Base-by-base conservation (phyloP, 495 filamentous ascomycete species). In the Glutinoglossum americanum region DNA sequence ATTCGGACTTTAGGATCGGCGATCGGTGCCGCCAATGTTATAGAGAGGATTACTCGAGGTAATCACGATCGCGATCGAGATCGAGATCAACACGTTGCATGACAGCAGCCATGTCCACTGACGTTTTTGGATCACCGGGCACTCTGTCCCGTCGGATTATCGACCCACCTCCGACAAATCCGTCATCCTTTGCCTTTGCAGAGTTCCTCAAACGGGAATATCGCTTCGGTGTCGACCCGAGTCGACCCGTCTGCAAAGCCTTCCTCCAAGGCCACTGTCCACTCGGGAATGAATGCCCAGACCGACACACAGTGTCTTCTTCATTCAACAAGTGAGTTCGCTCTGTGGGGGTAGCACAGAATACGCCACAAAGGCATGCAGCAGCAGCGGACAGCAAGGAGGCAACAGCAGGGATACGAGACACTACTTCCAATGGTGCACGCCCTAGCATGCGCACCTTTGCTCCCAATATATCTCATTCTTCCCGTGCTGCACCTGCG, bases 231-330 rank as follows among this genome's bases (percentile, higher is more conserved):
- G 78, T 93, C 33, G 73, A 74, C 61, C 78, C 82, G 55, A 76
- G 82, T 69, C 82, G 85, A 0, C 85, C 85, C 10, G 72, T 80
- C 62, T 94, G 89, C 76, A 86, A 87, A 64, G 82, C 87, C 59
- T 85, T 81, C 72, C 76, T 80, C 62, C 76, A 82, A 60, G 83
- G 84, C 54, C 80, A 85, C 71, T 94, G 88, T 65, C 88, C 87
- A 0, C 70, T 84, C 23, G 87, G 87, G 44, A 75, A 80, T 47
- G 70, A 74, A 25, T 94, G 88, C 62, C 80, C 87, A 0, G 86
- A 73, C 62, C 67, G 68, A 44, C 71, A 73, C 60, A 63, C 70
- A 37, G 61, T 64, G 30, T 64, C 65, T 13, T 63, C 64, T 0
- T 62, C 61, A 10, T 69, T 64, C 59, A 68, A 65, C 65, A 64